Conservation (phyloP, 805 yeast genomes). For the Suhomyces prunicola region DNA sequence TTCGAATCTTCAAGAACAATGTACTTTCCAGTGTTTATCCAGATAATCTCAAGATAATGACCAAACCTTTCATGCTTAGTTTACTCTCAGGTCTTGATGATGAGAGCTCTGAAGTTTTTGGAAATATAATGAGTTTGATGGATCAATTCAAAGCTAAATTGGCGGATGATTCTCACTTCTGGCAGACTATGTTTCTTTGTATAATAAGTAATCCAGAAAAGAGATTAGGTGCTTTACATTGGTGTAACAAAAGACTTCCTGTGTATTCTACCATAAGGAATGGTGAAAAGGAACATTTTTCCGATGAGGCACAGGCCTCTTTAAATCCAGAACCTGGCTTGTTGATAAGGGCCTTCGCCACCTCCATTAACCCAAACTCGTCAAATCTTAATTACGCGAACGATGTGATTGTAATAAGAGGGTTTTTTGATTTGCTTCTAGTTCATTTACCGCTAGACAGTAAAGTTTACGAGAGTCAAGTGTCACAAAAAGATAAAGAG, state of each 20-base stretch:
- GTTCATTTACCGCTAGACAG: conserved; percentile 66
- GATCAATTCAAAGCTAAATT: conserved; percentile 56
- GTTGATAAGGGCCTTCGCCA: conserved; percentile 66
- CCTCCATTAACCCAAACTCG: conserved; percentile 49
- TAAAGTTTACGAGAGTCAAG: conserved; percentile 47
- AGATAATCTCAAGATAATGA: conserved; percentile 47
- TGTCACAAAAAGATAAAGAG: conserved; percentile 53
- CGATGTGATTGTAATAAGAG: conserved; percentile 74
- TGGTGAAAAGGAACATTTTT: conserved; percentile 16
- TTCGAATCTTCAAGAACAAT: conserved; percentile 57
- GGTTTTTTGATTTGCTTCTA: conserved; percentile 78
- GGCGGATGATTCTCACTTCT: conserved; percentile 70
- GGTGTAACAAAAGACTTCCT: conserved; percentile 69
- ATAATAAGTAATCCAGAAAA: conserved; percentile 77
- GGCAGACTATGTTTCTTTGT: conserved; percentile 78
- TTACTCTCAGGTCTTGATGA: conserved; percentile 89
- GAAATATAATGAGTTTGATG: conserved; percentile 55
- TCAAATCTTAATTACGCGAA: conserved; percentile 34
- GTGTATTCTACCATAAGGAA: conserved; percentile 42
- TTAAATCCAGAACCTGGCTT: conserved; percentile 78
- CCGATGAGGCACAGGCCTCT: conserved; percentile 56
- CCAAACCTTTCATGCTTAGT: conserved; percentile 70
- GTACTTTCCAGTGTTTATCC: conserved; percentile 47
- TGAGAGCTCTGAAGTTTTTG: conserved; percentile 80
- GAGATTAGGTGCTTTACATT: conserved; percentile 78